phyloP scores from a whole-genome alignment of 768 basidiomycete species.

The Trametes villosa region DNA sequence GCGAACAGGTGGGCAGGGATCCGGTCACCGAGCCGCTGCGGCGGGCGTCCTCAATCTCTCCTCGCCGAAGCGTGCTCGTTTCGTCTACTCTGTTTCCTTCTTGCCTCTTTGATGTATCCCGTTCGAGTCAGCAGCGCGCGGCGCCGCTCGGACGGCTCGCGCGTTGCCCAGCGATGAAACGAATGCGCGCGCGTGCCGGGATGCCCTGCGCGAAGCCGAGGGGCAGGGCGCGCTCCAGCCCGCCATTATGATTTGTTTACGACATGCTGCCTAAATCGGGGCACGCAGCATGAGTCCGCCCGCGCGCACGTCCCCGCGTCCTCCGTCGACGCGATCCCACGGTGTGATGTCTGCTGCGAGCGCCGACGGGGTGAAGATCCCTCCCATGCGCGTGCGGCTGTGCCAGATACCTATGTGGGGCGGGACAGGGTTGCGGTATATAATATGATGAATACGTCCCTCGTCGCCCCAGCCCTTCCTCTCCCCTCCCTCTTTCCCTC shows the following conservation, averaged over 20 bases:
- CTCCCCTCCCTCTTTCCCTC: background rate
- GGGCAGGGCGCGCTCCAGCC: background rate
- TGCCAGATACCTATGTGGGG: background rate
- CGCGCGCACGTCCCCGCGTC: background rate
- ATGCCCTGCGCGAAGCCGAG: background rate
- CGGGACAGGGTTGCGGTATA: background rate
- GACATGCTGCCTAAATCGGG: background rate
- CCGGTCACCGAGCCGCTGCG: background rate
- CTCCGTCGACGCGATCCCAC: background rate
- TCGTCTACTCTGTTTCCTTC: background rate
- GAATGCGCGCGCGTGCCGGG: background rate
- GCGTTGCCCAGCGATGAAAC: conserved; percentile 1
- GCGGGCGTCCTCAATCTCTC: background rate
- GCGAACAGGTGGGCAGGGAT: background rate
- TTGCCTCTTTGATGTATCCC: background rate
- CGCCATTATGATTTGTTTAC: background rate
- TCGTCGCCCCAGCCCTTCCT: background rate
- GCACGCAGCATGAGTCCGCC: background rate
- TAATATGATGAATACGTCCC: background rate
- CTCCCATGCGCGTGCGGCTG: background rate
- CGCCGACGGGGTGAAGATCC: background rate
- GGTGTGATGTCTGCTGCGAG: background rate
- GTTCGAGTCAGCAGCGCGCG: background rate
- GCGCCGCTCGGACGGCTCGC: background rate
- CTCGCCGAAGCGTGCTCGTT: background rate